A percentile compares a stretch with the other conserved stretches of the same genome.
Conservation (phyloP, 1,284 basidiomycete genomes). For the Neotropicomus parvogracilis region DNA sequence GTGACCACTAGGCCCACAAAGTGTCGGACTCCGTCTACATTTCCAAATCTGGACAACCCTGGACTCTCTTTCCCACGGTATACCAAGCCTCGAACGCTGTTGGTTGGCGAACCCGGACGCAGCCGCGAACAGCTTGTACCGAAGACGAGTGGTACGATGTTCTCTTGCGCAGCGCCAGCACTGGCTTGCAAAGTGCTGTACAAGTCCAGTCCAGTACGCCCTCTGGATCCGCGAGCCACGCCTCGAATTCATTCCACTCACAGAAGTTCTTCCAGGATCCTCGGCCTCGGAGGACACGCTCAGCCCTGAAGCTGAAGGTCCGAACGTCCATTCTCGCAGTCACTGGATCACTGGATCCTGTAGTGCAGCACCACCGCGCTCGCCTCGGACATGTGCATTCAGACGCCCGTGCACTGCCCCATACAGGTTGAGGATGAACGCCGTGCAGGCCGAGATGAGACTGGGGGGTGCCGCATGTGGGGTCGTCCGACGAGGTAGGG, state of each 20-base stretch:
- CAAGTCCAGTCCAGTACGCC: not conserved
- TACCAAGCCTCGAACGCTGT: not conserved
- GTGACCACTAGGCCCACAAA: not conserved
- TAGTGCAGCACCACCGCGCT: slow-evolving; percentile 2
- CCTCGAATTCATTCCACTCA: not conserved
- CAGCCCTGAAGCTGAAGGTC: too few relatives aligned
- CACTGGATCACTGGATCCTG: slow-evolving; percentile 1
- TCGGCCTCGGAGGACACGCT: not conserved
- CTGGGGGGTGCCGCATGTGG: slow-evolving; percentile 2
- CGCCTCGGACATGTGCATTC: slow-evolving; percentile 14
- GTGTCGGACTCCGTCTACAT: not conserved
- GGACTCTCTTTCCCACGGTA: slow-evolving; percentile 12
- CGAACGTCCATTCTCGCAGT: not conserved
- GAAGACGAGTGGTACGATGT: slow-evolving; percentile 1
- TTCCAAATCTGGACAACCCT: not conserved
- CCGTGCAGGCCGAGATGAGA: slow-evolving; percentile 5
- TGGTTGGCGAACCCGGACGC: slow-evolving; percentile 5
- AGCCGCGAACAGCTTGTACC: slow-evolving; percentile 1
- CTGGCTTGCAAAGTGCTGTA: not conserved
- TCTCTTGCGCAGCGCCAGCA: not conserved
- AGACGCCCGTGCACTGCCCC: not conserved
- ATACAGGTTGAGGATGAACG: slow-evolving; percentile 8
- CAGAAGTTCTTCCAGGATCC: slow-evolving; percentile 5
- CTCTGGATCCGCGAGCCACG: slow-evolving; percentile 12
- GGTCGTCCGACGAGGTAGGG: not conserved